phyloP scores from a whole-genome alignment of 192 early-diverging fungal genomes.

The Entophlyctis luteolus region DNA sequence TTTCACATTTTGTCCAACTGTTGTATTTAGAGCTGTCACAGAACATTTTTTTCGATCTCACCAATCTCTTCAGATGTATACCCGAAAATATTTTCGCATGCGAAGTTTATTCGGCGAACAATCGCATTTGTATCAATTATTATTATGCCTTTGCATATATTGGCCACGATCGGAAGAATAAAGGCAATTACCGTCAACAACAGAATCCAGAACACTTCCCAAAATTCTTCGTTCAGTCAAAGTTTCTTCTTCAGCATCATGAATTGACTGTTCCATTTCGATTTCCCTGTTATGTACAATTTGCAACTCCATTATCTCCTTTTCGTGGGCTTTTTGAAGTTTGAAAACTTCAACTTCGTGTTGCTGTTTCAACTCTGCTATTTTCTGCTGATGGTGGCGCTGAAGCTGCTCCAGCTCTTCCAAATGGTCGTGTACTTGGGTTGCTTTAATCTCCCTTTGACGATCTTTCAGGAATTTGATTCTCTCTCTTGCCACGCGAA shows the following conservation, averaged over 20 bases:
- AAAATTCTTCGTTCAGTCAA: constrained; percentile 33
- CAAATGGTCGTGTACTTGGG: not conserved
- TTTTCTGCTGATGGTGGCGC: not conserved
- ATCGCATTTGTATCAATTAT: constrained; percentile 29
- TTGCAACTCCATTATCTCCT: constrained; percentile 10
- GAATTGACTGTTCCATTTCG: constrained; percentile 37
- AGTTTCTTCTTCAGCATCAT: constrained; percentile 34
- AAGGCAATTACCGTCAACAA: too few species aligned
- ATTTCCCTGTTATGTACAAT: constrained; percentile 40
- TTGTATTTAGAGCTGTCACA: too few species aligned
- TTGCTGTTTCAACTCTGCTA: not conserved
- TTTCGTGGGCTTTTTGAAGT: not conserved
- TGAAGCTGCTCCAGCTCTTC: not conserved
- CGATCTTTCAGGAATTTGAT: not conserved
- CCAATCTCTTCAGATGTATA: constrained; percentile 29
- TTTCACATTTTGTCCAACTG: constrained; percentile 36
- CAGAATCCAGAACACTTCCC: constrained; percentile 33
- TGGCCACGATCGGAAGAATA: too few species aligned
- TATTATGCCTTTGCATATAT: too few species aligned
- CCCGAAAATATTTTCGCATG: constrained; percentile 35
- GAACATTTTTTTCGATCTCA: too few species aligned
- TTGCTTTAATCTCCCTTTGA: not conserved
- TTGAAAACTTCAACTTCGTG: not conserved
- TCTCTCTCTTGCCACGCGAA: not conserved
- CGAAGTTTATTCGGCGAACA: constrained; percentile 33